Evolutionary conservation across 1,139 yeast species (phyloP), one percentile per base, ranked within the genome.

Genomic region (Chernovozyma sophiae-reginae): DNA sequence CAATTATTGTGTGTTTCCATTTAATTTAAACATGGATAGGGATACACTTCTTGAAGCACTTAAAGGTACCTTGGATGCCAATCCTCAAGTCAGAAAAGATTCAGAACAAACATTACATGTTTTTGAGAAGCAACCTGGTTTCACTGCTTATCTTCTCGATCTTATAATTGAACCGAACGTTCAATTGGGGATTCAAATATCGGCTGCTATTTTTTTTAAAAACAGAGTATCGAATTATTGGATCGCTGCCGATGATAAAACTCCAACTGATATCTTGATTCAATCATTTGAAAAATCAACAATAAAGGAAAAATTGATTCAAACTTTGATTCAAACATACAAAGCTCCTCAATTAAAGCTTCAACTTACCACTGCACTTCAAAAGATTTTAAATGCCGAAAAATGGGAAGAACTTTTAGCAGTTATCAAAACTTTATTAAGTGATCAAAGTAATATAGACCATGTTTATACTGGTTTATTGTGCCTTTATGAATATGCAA

Each of bases 151-250:
- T 49, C 63, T 79, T 39, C 62, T 81, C 26, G 79, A 74, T 34
- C 62, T 80, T 37, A 68, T 77, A 16, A 55, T 60, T 17, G 84
- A 80, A 46, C 55, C 57, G 2, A 55, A 65, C 3, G 62, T 75
- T 14, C 66, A 74, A 30, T 49, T 60, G 14, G 74, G 78, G 12
- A 68, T 76, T 39, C 74, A 81, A 48, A 61, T 77, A 34, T 73
- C 85, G 13, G 79, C 86, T 3, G 80, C 85, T 3, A 79, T 83
- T 35, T 77, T 78, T 51, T 77, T 81, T 61, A 83, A 82, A 53
- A 82, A 81, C 53, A 70, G 84, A 49, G 66, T 83, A 26, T 63
- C 60, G 33, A 64, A 68, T 43, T 72, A 76, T 45, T 83, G 90
- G 90, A 57, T 63, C 24, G 53, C 55, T 11, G 72, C 67, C 0